Conservation (phyloP, 1,284 basidiomycete species). For the Papiliotrema fonsecae region DNA sequence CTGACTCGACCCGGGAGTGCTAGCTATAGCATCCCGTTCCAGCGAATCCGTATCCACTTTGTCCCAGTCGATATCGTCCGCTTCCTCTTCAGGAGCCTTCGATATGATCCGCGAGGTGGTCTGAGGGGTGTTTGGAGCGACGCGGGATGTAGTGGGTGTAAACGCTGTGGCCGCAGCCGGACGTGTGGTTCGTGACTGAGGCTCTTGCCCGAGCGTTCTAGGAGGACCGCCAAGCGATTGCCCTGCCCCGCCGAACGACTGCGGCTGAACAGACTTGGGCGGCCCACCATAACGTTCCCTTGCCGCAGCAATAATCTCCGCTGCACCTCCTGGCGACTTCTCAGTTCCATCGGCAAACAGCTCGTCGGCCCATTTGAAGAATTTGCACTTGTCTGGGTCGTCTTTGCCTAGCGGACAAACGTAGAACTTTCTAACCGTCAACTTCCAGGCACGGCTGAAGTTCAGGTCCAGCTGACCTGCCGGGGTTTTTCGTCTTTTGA, state of each 20-base stretch:
- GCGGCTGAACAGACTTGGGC: background rate
- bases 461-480: constrained; percentile 17
- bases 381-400: constrained; percentile 37
- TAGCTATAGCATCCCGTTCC: constrained; percentile 32
- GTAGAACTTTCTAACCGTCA: constrained; percentile 28
- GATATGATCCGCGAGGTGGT: background rate
- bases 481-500: constrained; percentile 31
- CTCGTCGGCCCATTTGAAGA: constrained; percentile 45
- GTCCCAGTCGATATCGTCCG: constrained; percentile 36
- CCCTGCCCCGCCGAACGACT: constrained; percentile 8
- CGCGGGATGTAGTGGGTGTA: background rate
- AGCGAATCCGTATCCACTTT: constrained; percentile 33
- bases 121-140: constrained; percentile 2
- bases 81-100: constrained; percentile 7
- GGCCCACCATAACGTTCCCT: background rate
- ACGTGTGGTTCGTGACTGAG: constrained; percentile 1
- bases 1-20: constrained; percentile 19
- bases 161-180: background rate
- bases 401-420: constrained; percentile 29
- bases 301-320: background rate
- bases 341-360: background rate
- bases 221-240: background rate
- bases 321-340: background rate
- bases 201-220: constrained; percentile 8
- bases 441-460: background rate